Evolutionary conservation across 192 early-diverging fungal species (phyloP).

Genomic region (Spinellus fusiger): DNA sequence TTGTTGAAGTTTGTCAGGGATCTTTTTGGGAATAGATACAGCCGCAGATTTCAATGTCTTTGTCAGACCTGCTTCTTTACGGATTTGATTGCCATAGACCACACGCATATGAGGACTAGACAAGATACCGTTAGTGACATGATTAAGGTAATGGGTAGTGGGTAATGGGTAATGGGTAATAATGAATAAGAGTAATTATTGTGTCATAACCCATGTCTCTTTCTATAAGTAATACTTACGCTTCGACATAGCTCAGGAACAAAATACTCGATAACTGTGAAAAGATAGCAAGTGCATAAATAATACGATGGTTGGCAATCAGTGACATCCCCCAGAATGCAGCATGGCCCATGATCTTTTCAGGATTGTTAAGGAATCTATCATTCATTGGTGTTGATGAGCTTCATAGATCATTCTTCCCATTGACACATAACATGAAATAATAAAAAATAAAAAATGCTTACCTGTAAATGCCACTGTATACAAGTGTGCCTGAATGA

Average conservation of each 20-base stretch:
- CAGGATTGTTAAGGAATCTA: conserved; percentile 88
- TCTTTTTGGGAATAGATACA: conserved; percentile 54
- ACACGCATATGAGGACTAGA: conserved; percentile 82
- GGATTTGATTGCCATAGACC: conserved; percentile 80
- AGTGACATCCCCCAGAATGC: conserved; percentile 92
- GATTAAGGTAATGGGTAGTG: no score
- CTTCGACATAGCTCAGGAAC: conserved; percentile 82
- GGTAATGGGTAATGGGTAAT: neutral
- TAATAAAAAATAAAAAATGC: no score
- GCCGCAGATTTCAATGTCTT: conserved; percentile 60
- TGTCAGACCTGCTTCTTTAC: conserved; percentile 76
- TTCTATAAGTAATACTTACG: conserved; percentile 15
- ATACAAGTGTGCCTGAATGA: conserved; percentile 63
- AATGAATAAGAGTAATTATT: neutral
- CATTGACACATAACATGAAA: no score
- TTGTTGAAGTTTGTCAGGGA: conserved; percentile 42
- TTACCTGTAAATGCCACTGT: conserved; percentile 86
- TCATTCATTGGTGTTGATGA: no score
- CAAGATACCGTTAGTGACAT: neutral
- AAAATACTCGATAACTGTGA: conserved; percentile 79
- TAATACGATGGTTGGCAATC: conserved; percentile 74
- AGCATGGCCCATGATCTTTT: conserved; percentile 88
- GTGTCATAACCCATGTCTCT: neutral
- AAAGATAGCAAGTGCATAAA: conserved; percentile 80
- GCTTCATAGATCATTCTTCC: no score